Conservation (phyloP, 1,284 basidiomycete genomes). For the Erythrobasidium hasegawianum region DNA sequence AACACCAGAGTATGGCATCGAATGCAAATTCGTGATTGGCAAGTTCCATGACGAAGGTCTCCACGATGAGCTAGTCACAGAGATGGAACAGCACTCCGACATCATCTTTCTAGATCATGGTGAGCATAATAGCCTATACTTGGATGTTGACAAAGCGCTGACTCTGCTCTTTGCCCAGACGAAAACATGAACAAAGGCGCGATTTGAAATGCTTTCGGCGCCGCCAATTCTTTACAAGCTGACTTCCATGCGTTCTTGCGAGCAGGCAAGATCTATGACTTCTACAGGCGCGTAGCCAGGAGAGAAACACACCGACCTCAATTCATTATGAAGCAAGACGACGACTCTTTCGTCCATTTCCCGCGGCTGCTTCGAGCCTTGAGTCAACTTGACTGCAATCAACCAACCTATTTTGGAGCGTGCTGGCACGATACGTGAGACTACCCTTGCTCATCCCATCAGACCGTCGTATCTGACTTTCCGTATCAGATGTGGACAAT, state of each 20-base stretch:
- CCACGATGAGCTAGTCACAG: not conserved
- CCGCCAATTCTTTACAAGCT: not conserved
- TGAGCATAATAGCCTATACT: not conserved
- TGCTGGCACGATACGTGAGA: constrained; percentile 2
- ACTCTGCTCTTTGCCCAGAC: not conserved
- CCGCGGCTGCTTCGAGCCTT: not conserved
- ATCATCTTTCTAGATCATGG: not conserved
- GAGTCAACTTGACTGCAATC: not conserved
- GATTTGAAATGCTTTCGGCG: not conserved
- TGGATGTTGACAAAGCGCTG: not conserved
- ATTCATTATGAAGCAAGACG: not conserved
- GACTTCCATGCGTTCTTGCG: not conserved
- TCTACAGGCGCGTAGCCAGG: not conserved
- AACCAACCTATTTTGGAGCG: not conserved
- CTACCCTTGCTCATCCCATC: no score
- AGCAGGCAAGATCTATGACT: not conserved
- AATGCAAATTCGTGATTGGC: not conserved
- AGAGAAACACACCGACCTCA: not conserved
- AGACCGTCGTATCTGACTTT: no score
- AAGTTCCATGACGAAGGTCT: not conserved
- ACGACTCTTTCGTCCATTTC: not conserved
- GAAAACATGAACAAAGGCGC: not conserved
- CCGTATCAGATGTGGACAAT: not conserved
- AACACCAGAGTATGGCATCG: not conserved
- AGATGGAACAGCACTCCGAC: not conserved